Evolutionary conservation across 345 rosid species (phyloP).

Genomic region (Brassica cretica): DNA sequence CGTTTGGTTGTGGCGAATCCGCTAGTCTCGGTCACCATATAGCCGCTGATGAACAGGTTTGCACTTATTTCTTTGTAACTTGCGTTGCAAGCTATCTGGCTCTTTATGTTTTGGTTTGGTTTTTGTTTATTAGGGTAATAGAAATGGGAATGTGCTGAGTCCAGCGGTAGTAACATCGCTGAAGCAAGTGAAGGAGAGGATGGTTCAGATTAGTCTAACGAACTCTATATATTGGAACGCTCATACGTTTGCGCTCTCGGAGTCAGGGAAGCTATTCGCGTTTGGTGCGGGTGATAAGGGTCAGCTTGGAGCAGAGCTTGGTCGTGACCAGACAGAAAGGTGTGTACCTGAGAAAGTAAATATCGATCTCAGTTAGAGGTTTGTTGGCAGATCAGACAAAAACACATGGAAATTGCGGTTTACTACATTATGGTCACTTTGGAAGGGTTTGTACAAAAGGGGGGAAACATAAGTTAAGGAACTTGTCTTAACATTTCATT

Average conservation of each 20-base stretch:
- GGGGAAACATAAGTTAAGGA: conserved; percentile 31
- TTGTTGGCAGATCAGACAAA: conserved; percentile 8
- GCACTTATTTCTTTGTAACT: not conserved
- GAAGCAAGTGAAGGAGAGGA: conserved; percentile 67
- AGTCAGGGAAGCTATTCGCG: conserved; percentile 83
- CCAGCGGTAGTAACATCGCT: conserved; percentile 78
- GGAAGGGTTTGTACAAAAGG: conserved; percentile 34
- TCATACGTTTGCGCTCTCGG: conserved; percentile 89
- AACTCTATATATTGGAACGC: conserved; percentile 95
- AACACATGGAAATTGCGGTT: conserved; percentile 19
- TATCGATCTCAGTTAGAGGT: conserved; percentile 59
- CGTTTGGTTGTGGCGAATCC: conserved; percentile 97
- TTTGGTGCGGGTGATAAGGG: conserved; percentile 99
- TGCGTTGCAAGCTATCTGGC: not conserved
- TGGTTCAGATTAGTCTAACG: conserved; percentile 89
- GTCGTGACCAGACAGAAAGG: conserved; percentile 70
- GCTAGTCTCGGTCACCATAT: conserved; percentile 88
- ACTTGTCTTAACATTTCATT: conserved; percentile 35
- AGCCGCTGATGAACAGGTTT: conserved; percentile 67
- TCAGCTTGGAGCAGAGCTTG: conserved; percentile 85
- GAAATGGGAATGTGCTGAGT: conserved; percentile 72
- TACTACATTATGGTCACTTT: conserved; percentile 16
- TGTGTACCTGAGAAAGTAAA: conserved; percentile 73
- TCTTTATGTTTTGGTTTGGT: not conserved
- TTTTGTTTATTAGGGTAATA: conserved; percentile 47